Base-by-base conservation (phyloP, 352 stramenopile species). In the Pythium graminicola region DNA sequence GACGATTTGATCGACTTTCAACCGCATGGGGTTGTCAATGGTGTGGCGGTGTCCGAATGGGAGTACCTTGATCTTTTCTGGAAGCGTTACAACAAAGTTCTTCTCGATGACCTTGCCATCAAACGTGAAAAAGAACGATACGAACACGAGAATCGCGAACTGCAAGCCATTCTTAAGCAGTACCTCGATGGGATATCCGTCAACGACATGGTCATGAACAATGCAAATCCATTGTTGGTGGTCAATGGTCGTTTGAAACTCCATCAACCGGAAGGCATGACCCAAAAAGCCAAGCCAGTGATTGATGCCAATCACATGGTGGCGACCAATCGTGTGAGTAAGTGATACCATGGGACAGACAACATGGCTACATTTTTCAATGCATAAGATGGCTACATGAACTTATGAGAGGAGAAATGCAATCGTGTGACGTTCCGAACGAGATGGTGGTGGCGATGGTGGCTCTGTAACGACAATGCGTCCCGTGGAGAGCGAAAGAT, bases 1-100 rank as follows among this genome's bases (percentile, higher is more conserved):
- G 72, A 74, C 33, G 57, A 65, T 33, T 46, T 85, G 62, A 36
- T 68, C 35, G 62, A 80, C 71, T 79, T 88, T 56, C 69, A 87
- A 60, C 72, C 85, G 16, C 74, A 86, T 33, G 76, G 79, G 17
- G 41, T 76, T 26, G 42, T 67, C n/a, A 71, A 79, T 26, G 69
- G 75, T 22, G 63, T 82, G 5, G 44, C 63, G 14, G 73, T 88
- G 6, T 74, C 74, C 43, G 81, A 89, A 50, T 89, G 81, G 81
- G 76, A 94, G 48, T 85, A 85, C 52, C 65, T 97, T 22, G 86
- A 94, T 56, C 66, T 89, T 20, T 98, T 98, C 69, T 97, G 90
- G 81, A 92, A 96, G 62, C 90, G 93, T 11, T 96, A 95, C 73
- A 98, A 98, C 75, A 97, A 96, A 61, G 91, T 92, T 11, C 60